Evolutionary conservation across 208 protist species (phyloP).

Genomic region (Endotrypanum monterogeii): DNA sequence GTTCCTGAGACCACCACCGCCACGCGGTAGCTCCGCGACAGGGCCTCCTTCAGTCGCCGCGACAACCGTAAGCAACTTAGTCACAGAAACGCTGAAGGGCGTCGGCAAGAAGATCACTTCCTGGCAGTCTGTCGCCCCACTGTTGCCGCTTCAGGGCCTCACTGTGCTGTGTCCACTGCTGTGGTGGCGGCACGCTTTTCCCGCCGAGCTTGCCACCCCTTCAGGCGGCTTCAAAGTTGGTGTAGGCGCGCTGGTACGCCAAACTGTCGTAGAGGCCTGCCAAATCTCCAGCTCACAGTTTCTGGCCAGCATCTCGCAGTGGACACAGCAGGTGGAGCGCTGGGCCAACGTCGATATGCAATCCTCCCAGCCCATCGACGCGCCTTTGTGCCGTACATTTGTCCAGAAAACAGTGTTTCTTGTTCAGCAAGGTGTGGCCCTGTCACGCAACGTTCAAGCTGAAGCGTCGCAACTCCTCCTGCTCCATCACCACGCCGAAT

Average conservation of each 20-base stretch:
- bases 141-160: constrained; percentile 29
- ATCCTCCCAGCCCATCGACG: constrained; percentile 32
- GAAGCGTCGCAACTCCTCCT: constrained; percentile 67
- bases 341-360: constrained; percentile 53
- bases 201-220: constrained; percentile 9
- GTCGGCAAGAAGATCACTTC: constrained; percentile 14
- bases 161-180: constrained; percentile 30
- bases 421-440: constrained; percentile 61
- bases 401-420: constrained; percentile 47
- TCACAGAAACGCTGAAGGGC: neutral
- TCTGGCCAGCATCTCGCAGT: constrained; percentile 5
- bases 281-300: constrained; percentile 13
- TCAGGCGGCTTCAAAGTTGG: constrained; percentile 5
- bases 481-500: constrained; percentile 74
- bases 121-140: constrained; percentile 22
- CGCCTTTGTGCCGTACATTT: constrained; percentile 37
- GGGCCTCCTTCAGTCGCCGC: neutral
- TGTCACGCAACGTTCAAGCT: constrained; percentile 60
- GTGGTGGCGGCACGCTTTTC: constrained; percentile 27
- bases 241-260: constrained; percentile 8
- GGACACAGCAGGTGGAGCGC: constrained; percentile 30
- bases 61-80: constrained; percentile 10
- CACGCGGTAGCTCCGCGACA: neutral
- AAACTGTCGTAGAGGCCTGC: constrained; percentile 17
- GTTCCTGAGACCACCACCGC: constrained; percentile 4